Evolutionary conservation across 2,329 filamentous ascomycete genomes (phyloP).

Genomic region (Verticillium longisporum): DNA sequence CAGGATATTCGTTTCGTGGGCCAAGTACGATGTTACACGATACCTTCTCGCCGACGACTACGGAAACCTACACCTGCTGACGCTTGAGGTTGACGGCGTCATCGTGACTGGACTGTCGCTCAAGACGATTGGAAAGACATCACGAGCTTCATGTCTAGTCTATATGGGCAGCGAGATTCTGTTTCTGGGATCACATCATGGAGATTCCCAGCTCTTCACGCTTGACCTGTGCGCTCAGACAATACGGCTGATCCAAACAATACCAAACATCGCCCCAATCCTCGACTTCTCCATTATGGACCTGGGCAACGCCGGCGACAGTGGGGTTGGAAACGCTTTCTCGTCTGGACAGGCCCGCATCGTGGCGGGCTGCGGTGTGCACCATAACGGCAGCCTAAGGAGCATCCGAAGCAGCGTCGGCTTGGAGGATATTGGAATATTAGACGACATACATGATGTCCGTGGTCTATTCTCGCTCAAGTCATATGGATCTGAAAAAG

Average conservation of each 20-base stretch:
- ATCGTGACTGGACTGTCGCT: conserved; percentile 70
- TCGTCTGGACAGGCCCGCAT: conserved; percentile 92
- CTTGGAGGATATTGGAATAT: conserved; percentile 75
- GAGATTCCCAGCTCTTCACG: conserved; percentile 78
- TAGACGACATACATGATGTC: conserved; percentile 72
- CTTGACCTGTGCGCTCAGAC: conserved; percentile 35
- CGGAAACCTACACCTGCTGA: conserved; percentile 76
- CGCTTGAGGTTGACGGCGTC: conserved; percentile 60
- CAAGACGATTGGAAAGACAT: conserved; percentile 56
- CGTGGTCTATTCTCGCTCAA: conserved; percentile 66
- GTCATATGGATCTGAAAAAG: conserved; percentile 37
- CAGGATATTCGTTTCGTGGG: conserved; percentile 89
- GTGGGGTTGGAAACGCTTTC: conserved; percentile 73
- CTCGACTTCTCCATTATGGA: conserved; percentile 96
- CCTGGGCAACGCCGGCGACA: conserved; percentile 78
- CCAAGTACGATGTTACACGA: conserved; percentile 69
- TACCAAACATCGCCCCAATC: conserved; percentile 83
- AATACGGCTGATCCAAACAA: conserved; percentile 64
- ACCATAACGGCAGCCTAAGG: conserved; percentile 78
- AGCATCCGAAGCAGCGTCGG: conserved; percentile 93
- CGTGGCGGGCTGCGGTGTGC: conserved; percentile 86
- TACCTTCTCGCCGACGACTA: conserved; percentile 93
- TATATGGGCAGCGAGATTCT: conserved; percentile 68
- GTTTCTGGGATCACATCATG: conserved; percentile 88
- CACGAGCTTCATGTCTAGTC: conserved; percentile 70